Conservation (phyloP, 177 flowering plant species). For the Tripterygium wilfordii region DNA sequence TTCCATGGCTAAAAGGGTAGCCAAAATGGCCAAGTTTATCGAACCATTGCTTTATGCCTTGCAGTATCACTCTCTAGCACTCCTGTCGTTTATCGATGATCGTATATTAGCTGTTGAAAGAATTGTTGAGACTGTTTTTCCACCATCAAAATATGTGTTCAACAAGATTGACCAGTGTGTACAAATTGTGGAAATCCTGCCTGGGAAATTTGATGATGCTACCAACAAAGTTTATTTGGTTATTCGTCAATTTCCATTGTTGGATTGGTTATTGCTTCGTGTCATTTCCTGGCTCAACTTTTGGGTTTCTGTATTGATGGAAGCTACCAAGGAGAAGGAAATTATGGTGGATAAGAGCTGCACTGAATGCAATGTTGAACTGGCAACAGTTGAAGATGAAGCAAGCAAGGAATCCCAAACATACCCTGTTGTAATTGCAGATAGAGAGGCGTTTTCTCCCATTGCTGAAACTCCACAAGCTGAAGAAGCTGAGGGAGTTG, state of each 20-base stretch:
- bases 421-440: neutral
- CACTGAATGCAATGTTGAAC: constrained; percentile 1
- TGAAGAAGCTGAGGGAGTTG: neutral
- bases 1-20: constrained; percentile 17
- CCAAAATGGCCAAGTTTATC: constrained; percentile 5
- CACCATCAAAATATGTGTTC: constrained; percentile 38
- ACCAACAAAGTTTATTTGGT: constrained; percentile 14
- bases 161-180: constrained; percentile 21
- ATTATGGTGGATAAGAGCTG: constrained; percentile 34
- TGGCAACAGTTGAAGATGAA: neutral
- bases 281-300: constrained; percentile 24
- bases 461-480: neutral
- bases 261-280: constrained; percentile 19
- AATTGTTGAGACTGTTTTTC: constrained; percentile 35
- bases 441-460: neutral
- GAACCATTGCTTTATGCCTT: constrained; percentile 23
- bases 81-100: constrained; percentile 42
- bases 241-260: constrained; percentile 15
- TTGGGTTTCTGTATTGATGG: constrained; percentile 12
- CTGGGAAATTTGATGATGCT: neutral
- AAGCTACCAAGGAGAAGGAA: constrained; percentile 41
- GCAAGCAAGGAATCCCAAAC: neutral
- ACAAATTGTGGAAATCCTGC: neutral
- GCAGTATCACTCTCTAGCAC: constrained; percentile 30
- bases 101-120: constrained; percentile 35